phyloP scores from a whole-genome alignment of 108 stramenopile genomes.

The Cyclotella choctawhatcheeana region DNA sequence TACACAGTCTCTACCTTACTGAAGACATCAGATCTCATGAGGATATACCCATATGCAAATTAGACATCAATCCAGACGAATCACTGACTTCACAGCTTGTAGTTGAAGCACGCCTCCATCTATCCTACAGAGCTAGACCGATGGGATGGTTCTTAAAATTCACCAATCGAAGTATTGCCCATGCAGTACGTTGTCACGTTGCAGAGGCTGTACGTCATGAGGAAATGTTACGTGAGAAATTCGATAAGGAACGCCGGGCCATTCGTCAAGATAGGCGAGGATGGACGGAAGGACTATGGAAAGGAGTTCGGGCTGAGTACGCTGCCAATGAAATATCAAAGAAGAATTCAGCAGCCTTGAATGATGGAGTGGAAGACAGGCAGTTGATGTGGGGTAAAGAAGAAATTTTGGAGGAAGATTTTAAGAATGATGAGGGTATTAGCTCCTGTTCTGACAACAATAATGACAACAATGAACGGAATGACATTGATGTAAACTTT shows the following conservation, averaged over 20 bases:
- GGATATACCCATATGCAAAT: constrained; percentile 20
- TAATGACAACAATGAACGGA: too few relatives aligned
- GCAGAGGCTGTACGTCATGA: constrained; percentile 4
- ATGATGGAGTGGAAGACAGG: constrained; percentile 17
- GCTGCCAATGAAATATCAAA: neutral
- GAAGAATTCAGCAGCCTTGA: neutral
- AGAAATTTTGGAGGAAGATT: too few relatives aligned
- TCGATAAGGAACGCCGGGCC: neutral
- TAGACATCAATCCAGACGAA: neutral
- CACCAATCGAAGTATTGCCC: constrained; percentile 39
- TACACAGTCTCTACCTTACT: constrained; percentile 24
- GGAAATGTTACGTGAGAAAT: neutral
- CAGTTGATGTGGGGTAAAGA: constrained; percentile 29
- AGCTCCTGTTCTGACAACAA: too few relatives aligned
- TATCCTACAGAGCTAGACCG: constrained; percentile 34
- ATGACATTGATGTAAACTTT: constrained; percentile 7
- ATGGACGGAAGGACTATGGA: constrained; percentile 42
- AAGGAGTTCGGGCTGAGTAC: constrained; percentile 27
- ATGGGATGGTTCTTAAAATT: constrained; percentile 50
- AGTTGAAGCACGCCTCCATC: constrained; percentile 41
- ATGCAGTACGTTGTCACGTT: constrained; percentile 44
- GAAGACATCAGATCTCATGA: constrained; percentile 16
- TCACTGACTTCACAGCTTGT: constrained; percentile 17
- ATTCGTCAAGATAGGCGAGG: constrained; percentile 7
- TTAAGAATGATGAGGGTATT: neutral